phyloP scores from a whole-genome alignment of 306 rosid species.

The Carpinus fangiana region DNA sequence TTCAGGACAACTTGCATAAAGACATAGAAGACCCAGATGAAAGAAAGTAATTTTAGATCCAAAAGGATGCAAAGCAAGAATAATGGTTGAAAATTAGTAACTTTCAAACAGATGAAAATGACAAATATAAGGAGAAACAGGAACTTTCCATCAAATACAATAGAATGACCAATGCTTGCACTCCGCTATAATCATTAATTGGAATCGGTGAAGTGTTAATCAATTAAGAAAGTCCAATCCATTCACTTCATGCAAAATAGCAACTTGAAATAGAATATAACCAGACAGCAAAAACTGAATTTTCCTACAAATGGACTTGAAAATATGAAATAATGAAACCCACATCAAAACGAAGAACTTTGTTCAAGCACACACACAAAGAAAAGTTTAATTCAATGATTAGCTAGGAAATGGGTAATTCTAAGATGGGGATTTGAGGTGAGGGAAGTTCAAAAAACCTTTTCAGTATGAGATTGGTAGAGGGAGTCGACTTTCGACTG shows the following conservation, averaged over 20 bases:
- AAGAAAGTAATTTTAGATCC: background rate
- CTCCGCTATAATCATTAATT: background rate
- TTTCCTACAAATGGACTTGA: background rate
- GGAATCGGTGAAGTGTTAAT: background rate
- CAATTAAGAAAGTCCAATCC: background rate
- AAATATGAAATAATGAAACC: background rate
- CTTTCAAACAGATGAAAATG: background rate
- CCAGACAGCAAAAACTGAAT: background rate
- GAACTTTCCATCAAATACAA: background rate
- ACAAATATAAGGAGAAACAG: background rate
- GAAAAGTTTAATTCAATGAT: background rate
- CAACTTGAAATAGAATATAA: background rate
- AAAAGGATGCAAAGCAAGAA: background rate
- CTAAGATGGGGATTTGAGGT: background rate
- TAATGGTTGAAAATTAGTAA: background rate
- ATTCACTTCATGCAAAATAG: background rate
- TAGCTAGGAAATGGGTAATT: background rate
- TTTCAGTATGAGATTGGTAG: slow-evolving; percentile 88
- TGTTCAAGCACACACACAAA: background rate
- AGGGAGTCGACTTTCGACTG: slow-evolving; percentile 88
- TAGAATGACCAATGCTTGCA: background rate
- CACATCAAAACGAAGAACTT: background rate
- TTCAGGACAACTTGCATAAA: background rate
- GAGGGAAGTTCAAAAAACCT: slow-evolving; percentile 48
- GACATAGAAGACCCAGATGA: background rate